These are phyloP conservation scores for Phytophthora meadii DNA, from an alignment of 352 stramenopile genomes.

Conservation along the genomic window DNA sequence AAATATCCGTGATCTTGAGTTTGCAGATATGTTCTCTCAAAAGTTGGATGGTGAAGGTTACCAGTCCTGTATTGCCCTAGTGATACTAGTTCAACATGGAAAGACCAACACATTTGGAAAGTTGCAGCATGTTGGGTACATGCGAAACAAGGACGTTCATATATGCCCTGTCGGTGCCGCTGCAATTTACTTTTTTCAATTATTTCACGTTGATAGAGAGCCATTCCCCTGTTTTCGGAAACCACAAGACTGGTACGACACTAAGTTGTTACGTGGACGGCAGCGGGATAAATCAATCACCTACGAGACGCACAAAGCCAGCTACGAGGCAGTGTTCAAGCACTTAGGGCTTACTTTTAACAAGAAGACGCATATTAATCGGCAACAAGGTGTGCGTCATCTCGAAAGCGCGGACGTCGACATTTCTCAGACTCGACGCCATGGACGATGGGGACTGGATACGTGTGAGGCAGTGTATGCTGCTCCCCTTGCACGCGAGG, in stretches of 20 bases:
- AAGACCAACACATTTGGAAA: too few relatives aligned
- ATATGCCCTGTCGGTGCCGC: too few relatives aligned
- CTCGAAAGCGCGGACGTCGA: constrained; percentile 7
- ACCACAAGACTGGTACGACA: constrained; percentile 8
- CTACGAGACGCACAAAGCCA: constrained; percentile 9
- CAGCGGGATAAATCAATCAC: constrained; percentile 8
- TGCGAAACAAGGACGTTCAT: too few relatives aligned
- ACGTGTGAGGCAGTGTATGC: constrained; percentile 5
- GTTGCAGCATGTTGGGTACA: too few relatives aligned
- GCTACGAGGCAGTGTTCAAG: constrained; percentile 8
- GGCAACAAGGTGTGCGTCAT: constrained; percentile 14
- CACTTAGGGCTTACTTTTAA: background rate
- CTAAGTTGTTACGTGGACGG: constrained; percentile 5
- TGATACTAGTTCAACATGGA: too few relatives aligned
- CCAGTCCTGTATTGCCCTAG: too few relatives aligned
- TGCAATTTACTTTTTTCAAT: background rate
- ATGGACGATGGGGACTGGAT: constrained; percentile 11
- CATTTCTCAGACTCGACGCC: background rate
- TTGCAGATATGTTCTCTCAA: too few relatives aligned
- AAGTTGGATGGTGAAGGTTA: too few relatives aligned
- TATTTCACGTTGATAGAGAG: background rate
- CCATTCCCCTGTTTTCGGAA: background rate
- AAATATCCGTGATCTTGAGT: too few relatives aligned
- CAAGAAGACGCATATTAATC: constrained; percentile 14
- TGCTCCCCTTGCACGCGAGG: background rate